Base-by-base conservation (phyloP, 768 basidiomycete species). In the Ramaria sp. region DNA sequence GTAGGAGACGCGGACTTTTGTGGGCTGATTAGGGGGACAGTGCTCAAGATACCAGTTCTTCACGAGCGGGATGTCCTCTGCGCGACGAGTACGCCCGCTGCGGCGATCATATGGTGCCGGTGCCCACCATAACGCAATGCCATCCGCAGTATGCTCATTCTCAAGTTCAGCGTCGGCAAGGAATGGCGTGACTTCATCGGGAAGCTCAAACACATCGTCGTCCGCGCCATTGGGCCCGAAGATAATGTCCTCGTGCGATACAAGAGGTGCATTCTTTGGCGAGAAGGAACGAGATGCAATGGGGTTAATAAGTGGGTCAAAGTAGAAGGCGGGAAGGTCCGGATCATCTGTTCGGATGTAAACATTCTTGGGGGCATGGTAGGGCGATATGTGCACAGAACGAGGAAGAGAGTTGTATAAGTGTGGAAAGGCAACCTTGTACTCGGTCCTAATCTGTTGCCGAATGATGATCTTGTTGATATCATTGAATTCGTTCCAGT, bases 401-500 rank as follows among this genome's bases (percentile, higher is more conserved):
- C 95, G 89, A 47, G 96, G 96, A 9, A 96, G 78, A 37, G 96
- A 96, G 72, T 99, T 99, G 74, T 99, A 99, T 1, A 99, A 79
- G 66, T 99, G 95, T 33, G 96, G 95, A 78, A 97, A 98, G 2
- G 94, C 95, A 52, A 99, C 93, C 69, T 95, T 97, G 80, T 99
- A 97, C 72, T 99, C 96, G 1, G 95, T 97, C 47, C 96, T 82
- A 61, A 98, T 95, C 69, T 96, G 91, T 67, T 98, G 93, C 20
- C 96, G 93, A 63, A 99, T 98, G 70, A 99, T 95, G 66, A 99
- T 88, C 71, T 99, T 99, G 74, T 96, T 94, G 71, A 98, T 96
- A 67, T 99, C 96, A 68, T 99, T 99, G 66, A 99, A 99, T 69
- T 96, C 93, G 69, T 96, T 96, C 93, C 93, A 96, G 67, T 99